Percentiles rank a stretch among this genome's conserved stretches.
Evolutionary conservation across 371 early-diverging fungal species (phyloP).

Genomic region (Entomophthora muscae): DNA sequence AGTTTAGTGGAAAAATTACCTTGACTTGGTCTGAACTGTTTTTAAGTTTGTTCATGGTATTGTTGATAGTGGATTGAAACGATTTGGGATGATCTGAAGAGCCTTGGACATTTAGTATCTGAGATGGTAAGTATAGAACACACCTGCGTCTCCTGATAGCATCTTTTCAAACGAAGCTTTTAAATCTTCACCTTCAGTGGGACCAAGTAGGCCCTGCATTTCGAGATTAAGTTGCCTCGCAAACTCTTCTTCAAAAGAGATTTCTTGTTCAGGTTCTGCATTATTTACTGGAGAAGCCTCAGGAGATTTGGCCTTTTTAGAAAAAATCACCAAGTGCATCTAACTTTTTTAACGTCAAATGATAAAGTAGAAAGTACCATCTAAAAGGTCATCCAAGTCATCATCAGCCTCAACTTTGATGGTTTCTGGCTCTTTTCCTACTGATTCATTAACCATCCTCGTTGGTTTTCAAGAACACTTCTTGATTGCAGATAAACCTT

Average conservation of each 20-base stretch:
- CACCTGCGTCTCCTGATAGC: conserved; percentile 17
- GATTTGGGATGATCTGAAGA: too few relatives aligned
- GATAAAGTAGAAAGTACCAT: conserved; percentile 18
- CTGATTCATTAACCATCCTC: background rate
- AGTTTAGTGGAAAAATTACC: conserved; percentile 23
- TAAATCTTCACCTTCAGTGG: conserved; percentile 32
- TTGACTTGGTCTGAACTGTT: conserved; percentile 65
- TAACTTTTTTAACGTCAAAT: conserved; percentile 9
- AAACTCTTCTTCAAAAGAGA: conserved; percentile 48
- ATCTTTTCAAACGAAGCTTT: conserved; percentile 41
- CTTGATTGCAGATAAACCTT: background rate
- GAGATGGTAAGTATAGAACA: too few relatives aligned
- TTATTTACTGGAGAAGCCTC: conserved; percentile 9
- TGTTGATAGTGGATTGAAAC: conserved; percentile 62
- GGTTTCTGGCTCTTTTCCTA: background rate
- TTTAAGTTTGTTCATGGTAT: conserved; percentile 70
- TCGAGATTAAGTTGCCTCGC: conserved; percentile 50
- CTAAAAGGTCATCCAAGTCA: conserved; percentile 42
- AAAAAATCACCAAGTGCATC: conserved; percentile 33
- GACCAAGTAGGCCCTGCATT: conserved; percentile 55
- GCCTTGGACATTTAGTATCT: too few relatives aligned
- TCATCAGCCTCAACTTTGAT: conserved; percentile 11
- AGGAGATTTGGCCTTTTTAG: conserved; percentile 7
- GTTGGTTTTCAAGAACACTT: background rate
- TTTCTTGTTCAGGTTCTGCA: conserved; percentile 18